A percentile compares a stretch with the other conserved stretches of the same genome.
These are phyloP conservation scores for Puccinia triticina DNA, from an alignment of 1,284 basidiomycete species.

Conservation along the genomic window DNA sequence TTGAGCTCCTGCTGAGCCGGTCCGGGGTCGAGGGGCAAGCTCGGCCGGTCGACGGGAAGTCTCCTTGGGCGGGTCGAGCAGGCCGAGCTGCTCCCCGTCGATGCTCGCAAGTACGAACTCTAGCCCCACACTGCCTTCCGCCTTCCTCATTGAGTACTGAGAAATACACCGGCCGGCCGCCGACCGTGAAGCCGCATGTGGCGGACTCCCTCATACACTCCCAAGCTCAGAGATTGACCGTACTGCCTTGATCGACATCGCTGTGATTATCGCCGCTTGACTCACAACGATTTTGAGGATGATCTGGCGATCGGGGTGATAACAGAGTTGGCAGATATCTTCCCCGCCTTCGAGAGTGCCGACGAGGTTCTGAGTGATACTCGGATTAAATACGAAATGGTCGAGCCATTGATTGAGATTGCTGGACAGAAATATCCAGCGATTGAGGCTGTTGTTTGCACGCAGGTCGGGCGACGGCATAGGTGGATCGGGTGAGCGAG, in stretches of 20 bases:
- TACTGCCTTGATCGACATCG: conserved; percentile 41
- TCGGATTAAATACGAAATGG: conserved; percentile 46
- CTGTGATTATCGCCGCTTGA: conserved; percentile 21
- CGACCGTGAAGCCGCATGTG: conserved; percentile 39
- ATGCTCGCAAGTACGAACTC: conserved; percentile 48
- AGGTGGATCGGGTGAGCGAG: conserved; percentile 43
- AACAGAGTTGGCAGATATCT: conserved; percentile 49
- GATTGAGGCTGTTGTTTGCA: conserved; percentile 38
- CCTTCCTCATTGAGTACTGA: conserved; percentile 37
- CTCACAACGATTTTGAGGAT: conserved; percentile 22
- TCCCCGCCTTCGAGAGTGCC: conserved; percentile 30
- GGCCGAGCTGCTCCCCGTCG: conserved; percentile 27
- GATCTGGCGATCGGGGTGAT: conserved; percentile 22
- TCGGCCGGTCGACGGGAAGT: not conserved
- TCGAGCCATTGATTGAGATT: conserved; percentile 49
- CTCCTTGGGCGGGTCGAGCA: not conserved
- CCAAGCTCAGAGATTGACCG: conserved; percentile 47
- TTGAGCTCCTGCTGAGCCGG: no score
- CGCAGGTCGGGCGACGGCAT: conserved; percentile 43
- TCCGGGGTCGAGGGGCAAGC: not conserved
- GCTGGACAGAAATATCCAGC: conserved; percentile 41
- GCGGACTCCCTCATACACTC: conserved; percentile 25
- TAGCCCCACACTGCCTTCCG: not conserved
- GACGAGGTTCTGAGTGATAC: conserved; percentile 41
- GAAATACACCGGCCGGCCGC: conserved; percentile 48